Conservation (phyloP, 2,329 filamentous ascomycete species). For the Aspergillus sp. region DNA sequence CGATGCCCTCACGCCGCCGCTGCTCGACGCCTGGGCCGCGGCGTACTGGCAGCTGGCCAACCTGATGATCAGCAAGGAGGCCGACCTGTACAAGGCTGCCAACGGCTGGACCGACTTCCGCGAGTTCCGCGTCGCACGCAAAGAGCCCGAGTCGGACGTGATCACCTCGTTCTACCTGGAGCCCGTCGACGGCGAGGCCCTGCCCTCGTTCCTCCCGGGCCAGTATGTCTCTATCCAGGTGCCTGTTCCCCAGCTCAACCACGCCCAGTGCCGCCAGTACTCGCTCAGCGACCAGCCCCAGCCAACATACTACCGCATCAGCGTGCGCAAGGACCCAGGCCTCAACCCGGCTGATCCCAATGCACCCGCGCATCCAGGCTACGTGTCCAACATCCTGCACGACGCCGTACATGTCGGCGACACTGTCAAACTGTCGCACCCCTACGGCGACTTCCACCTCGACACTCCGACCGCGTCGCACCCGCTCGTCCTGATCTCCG, state of each 20-base stretch:
- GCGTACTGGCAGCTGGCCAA: conserved; percentile 73
- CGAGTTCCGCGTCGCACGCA: conserved; percentile 64
- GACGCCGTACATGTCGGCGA: conserved; percentile 62
- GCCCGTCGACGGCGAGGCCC: conserved; percentile 59
- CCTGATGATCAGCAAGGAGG: conserved; percentile 68
- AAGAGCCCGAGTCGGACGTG: conserved; percentile 65
- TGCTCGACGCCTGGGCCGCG: conserved; percentile 66
- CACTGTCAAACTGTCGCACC: conserved; percentile 64
- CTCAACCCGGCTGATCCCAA: conserved; percentile 46
- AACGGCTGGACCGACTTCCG: conserved; percentile 67
- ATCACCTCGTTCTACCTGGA: conserved; percentile 70
- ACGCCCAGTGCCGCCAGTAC: conserved; percentile 69
- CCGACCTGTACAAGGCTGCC: conserved; percentile 60
- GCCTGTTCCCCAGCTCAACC: conserved; percentile 58
- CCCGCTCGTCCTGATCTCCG: conserved; percentile 62
- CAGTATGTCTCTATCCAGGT: conserved; percentile 70
- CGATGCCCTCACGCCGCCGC: conserved; percentile 63
- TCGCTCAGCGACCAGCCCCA: conserved; percentile 67
- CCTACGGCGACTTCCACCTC: conserved; percentile 62
- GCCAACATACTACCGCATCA: conserved; percentile 66
- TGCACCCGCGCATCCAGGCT: conserved; percentile 57
- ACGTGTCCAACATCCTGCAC: conserved; percentile 70
- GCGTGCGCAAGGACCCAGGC: conserved; percentile 66
- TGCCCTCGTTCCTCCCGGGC: conserved; percentile 66
- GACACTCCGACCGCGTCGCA: conserved; percentile 33